Percentiles rank a stretch among this genome's conserved stretches.
Conservation (phyloP, 768 basidiomycete genomes). For the Lactifluus volemus region DNA sequence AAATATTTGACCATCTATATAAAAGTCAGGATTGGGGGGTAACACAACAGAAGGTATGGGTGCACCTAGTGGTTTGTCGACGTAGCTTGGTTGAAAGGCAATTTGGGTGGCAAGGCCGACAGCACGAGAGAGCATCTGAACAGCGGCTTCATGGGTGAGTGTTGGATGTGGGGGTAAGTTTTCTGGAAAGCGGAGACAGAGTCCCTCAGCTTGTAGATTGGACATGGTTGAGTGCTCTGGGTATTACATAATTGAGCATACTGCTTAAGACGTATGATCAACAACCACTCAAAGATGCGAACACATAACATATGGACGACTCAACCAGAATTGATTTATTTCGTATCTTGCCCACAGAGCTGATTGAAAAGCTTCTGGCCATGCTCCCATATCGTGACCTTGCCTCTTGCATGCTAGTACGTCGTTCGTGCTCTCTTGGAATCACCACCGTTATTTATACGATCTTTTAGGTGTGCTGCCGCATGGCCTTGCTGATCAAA, state of each 20-base stretch:
- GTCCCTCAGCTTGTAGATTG: constrained; percentile 40
- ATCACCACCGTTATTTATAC: background rate
- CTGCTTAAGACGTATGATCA: too few species aligned
- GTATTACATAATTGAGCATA: background rate
- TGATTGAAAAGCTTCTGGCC: background rate
- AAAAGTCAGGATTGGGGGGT: background rate
- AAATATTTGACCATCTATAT: constrained; percentile 52
- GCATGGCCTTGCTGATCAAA: background rate
- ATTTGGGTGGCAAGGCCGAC: constrained; percentile 43
- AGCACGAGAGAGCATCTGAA: constrained; percentile 54
- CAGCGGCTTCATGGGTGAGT: constrained; percentile 48
- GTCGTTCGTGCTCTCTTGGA: background rate
- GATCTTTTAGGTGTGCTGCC: background rate
- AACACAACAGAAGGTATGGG: background rate
- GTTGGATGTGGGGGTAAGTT: constrained; percentile 47
- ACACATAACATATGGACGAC: background rate
- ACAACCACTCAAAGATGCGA: too few species aligned
- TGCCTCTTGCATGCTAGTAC: background rate
- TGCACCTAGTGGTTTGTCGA: constrained; percentile 68
- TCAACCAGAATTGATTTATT: background rate
- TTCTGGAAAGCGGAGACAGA: constrained; percentile 68
- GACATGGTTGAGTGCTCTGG: background rate
- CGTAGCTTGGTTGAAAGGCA: constrained; percentile 65
- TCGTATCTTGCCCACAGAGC: background rate
- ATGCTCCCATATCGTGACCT: constrained; percentile 1